Base-by-base conservation (phyloP, 148 eudicot genomes). In the Rheum nobile region DNA sequence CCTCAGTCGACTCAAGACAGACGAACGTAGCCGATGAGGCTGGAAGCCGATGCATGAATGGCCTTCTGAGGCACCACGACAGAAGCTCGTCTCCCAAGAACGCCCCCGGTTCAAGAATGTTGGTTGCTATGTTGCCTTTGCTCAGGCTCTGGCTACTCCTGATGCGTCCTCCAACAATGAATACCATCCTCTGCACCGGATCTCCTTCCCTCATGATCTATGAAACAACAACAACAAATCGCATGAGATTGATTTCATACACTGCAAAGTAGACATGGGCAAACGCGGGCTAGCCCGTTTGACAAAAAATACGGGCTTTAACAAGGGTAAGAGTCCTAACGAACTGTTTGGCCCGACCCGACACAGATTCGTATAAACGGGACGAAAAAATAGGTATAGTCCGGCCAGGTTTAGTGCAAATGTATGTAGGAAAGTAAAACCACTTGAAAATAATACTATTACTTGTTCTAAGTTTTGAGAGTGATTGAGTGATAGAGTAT, bases 181-280 rank as follows among this genome's bases (percentile, higher is more conserved):
- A 85, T 32, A 82, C 42, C 78, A 85, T 82, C 24, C 78, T 52
- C 32, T 80, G 83, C 10, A 80, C 87, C 0, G 85, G 87, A 41
- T 85, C 85, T 41, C 87, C 87, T 82, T 82, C 85, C 74, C 84
- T 75, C 7, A 73, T 74, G 3, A 85, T 80, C 85, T 84, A 71
- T 41, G 19, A 12, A 57, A 57, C 34, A 57, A 57, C 16, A 10
- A 22, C 21, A 54, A 54, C 9, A 19, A 21, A 46, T 16, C 2
- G n/a, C 34, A 22, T 32, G 48, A 71, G 4, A 39, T 37, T 38
- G 41, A 38, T 38, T 38, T 21, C 22, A 37, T n/a, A n/a, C n/a
- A n/a, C n/a, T n/a, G n/a, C n/a, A 48, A 48, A 48, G 6, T 48
- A 48, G 21, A 46, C n/a, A n/a, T n/a, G n/a, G n/a, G n/a, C n/a